Percentiles rank a stretch among this genome's conserved stretches.
Evolutionary conservation across 306 rosid genomes (phyloP).

Genomic region (Glycine latifolia): DNA sequence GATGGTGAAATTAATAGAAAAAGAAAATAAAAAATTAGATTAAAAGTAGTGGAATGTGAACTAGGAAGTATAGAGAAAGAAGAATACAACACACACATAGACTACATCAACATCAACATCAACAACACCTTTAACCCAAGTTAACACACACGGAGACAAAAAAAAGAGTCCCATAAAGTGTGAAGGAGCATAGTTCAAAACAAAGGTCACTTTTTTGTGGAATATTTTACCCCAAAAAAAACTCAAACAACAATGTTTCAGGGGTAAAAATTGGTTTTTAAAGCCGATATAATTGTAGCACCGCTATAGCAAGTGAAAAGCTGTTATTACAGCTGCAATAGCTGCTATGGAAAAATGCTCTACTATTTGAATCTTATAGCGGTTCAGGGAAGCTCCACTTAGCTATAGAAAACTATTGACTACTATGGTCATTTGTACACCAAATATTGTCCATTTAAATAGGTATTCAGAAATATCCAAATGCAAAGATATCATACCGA

Average conservation of each 20-base stretch:
- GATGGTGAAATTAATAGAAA: not conserved
- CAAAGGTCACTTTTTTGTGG: not conserved
- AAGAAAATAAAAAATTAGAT: not conserved
- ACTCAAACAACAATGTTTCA: too few species aligned
- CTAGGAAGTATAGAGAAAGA: not conserved
- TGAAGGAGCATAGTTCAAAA: not conserved
- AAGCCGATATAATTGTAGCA: too few species aligned
- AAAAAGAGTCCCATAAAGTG: not conserved
- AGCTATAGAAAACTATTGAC: not conserved
- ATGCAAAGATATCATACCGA: conserved; percentile 50
- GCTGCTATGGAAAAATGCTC: not conserved
- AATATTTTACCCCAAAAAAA: not conserved
- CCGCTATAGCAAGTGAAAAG: too few species aligned
- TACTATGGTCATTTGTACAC: not conserved
- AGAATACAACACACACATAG: not conserved
- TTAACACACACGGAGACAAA: not conserved
- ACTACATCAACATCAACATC: too few species aligned
- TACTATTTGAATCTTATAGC: not conserved
- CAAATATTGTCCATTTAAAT: conserved; percentile 17
- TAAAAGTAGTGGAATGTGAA: not conserved
- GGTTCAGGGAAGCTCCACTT: not conserved
- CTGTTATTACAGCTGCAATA: too few species aligned
- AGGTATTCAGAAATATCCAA: conserved; percentile 28
- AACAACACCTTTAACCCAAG: too few species aligned
- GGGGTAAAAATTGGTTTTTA: too few species aligned